Percentiles rank a stretch among this genome's conserved stretches.
These are phyloP conservation scores for Pyricularia sp. DNA, from an alignment of 2,329 filamentous ascomycete species.

Conservation along the genomic window DNA sequence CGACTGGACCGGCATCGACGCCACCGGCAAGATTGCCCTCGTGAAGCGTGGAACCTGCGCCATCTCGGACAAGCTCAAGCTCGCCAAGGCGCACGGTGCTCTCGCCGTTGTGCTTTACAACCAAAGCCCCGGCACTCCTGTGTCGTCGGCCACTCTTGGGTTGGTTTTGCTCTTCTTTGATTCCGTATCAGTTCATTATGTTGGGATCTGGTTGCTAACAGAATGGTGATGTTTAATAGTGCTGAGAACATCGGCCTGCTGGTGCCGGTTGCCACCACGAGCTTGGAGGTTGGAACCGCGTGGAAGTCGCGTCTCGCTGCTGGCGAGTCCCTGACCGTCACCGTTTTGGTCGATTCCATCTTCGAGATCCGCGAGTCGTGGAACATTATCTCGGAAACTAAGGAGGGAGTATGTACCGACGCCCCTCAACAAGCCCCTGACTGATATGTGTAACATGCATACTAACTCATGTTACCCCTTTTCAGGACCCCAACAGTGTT, in stretches of 20 bases:
- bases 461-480: background rate
- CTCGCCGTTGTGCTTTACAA: slow-evolving; percentile 49
- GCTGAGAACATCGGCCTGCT: slow-evolving; percentile 16
- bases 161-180: background rate
- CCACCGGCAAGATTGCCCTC: slow-evolving; percentile 32
- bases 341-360: slow-evolving; percentile 24
- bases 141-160: slow-evolving; percentile 37
- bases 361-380: slow-evolving; percentile 29
- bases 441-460: background rate
- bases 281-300: slow-evolving; percentile 14
- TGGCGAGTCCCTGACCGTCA: slow-evolving; percentile 20
- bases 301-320: slow-evolving; percentile 21
- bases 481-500: slow-evolving; percentile 26
- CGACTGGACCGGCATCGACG: slow-evolving; percentile 34
- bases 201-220: background rate
- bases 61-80: slow-evolving; percentile 31
- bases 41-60: slow-evolving; percentile 34
- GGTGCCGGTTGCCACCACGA: slow-evolving; percentile 16
- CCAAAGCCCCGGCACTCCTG: slow-evolving; percentile 34
- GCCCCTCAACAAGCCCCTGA: background rate
- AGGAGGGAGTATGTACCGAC: slow-evolving; percentile 18
- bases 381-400: slow-evolving; percentile 36
- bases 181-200: too few species aligned
- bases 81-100: slow-evolving; percentile 32
- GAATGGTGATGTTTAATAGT: slow-evolving; percentile 10